Evolutionary conservation across 768 basidiomycete species (phyloP), one percentile per base, ranked within the genome.

Genomic region (Psilocybe azurescens): DNA sequence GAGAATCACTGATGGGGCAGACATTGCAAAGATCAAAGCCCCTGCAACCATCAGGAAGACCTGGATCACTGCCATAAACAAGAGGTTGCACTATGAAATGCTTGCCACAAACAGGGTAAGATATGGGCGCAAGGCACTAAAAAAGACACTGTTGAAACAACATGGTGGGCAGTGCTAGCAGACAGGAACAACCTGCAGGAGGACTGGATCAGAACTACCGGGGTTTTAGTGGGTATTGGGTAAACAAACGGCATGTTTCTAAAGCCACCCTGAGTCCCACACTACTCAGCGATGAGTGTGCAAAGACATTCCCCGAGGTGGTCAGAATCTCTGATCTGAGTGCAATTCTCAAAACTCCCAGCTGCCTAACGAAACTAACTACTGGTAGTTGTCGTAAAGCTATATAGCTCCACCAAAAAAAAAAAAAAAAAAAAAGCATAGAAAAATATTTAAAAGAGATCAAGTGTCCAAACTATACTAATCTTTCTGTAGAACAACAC

Each of bases 151-250:
- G 71, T 73, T 0, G 38, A 63, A 13, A 47, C 48, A 4, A 75
- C 74, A 16, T 73, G 72, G 74, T 58, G 44, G 30, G 50, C 39
- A 1, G 51, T 65, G 5, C 62, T 73, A 0, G 18, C 24, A 3
- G 52, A 73, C 32, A 63, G 60, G 29, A 48, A 50, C 7, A 5
- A 46, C 14, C 56, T 71, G 4, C 52, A 53, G 16, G 65, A 66
- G 0, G 61, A 73, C 30, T 73, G 73, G 73, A 46, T 64, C 0
- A 63, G 46, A 11, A 53, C 20, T 49, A 53, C 52, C 55, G 69
- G 70, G 71, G 72, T 72, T 74, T 73, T 75, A 74, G 74, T 75
- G 72, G 73, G 74, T 74, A 71, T 71, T 44, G 65, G 48, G 2
- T n/a, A 24, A 52, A 2, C 61, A 57, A 9, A 24, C 48, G 14